A percentile compares a stretch with the other conserved stretches of the same genome.
Conservation (phyloP, 768 basidiomycete species). For the Lyophyllum semitale region DNA sequence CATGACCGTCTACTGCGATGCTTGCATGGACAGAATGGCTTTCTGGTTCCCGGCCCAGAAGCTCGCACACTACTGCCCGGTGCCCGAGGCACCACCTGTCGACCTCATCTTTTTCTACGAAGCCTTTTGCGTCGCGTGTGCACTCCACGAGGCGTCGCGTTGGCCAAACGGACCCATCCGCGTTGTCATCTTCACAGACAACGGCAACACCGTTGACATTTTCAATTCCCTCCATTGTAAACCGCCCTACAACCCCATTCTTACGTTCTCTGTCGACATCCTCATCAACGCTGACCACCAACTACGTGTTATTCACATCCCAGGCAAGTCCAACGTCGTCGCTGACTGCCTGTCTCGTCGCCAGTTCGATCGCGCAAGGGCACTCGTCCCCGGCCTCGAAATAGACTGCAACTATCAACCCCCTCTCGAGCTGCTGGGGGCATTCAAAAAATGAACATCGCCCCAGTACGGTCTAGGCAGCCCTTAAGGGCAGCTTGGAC, state of each 20-base stretch:
- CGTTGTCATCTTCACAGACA: slow-evolving; percentile 25
- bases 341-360: slow-evolving; percentile 24
- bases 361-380: background rate
- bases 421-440: slow-evolving; percentile 31
- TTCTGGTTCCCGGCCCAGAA: slow-evolving; percentile 21
- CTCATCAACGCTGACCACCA: slow-evolving; percentile 8
- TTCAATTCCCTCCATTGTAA: slow-evolving; percentile 14
- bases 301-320: slow-evolving; percentile 16
- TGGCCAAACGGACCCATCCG: background rate
- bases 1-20: slow-evolving; percentile 23
- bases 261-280: slow-evolving; percentile 16
- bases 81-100: background rate
- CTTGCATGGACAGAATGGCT: slow-evolving; percentile 19
- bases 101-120: slow-evolving; percentile 27
- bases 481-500: slow-evolving; percentile 35
- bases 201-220: slow-evolving; percentile 21
- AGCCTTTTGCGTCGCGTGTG: slow-evolving; percentile 23
- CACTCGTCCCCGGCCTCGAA: background rate
- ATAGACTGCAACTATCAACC: slow-evolving; percentile 9
- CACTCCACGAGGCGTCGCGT: slow-evolving; percentile 8
- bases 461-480: slow-evolving; percentile 17
- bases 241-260: slow-evolving; percentile 17
- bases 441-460: slow-evolving; percentile 18
- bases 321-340: slow-evolving; percentile 15
- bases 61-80: slow-evolving; percentile 14